Percentiles rank a stretch among this genome's conserved stretches.
phyloP scores from a whole-genome alignment of 148 eudicot genomes.

The Euryodendron excelsum region DNA sequence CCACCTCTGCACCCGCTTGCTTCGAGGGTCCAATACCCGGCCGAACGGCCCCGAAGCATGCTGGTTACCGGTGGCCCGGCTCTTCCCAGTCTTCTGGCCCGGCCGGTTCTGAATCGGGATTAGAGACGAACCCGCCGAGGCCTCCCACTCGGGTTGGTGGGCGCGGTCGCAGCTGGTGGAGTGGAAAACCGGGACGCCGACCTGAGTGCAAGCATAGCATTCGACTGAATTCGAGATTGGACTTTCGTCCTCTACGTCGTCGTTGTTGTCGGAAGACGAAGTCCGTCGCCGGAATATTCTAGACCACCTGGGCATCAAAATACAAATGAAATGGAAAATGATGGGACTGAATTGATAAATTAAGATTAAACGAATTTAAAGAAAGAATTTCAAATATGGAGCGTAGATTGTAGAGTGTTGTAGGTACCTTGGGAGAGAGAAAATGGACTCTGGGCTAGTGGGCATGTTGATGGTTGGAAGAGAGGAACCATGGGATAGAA shows the following conservation, averaged over 20 bases:
- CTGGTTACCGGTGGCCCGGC: not conserved
- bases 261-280: constrained; percentile 19
- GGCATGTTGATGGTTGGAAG: constrained; percentile 38
- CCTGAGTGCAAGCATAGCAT: constrained; percentile 92
- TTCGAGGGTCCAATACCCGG: constrained; percentile 67
- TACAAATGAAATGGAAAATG: not conserved
- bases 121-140: constrained; percentile 79
- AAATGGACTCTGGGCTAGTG: constrained; percentile 25
- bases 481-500: constrained; percentile 36
- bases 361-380: not conserved
- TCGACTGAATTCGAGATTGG: constrained; percentile 38
- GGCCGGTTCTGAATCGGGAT: constrained; percentile 43
- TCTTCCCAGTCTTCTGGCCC: not conserved
- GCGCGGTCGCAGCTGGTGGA: constrained; percentile 89
- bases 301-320: constrained; percentile 28
- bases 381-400: not conserved
- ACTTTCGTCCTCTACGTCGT: constrained; percentile 24
- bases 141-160: constrained; percentile 82
- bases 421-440: constrained; percentile 34
- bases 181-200: constrained; percentile 84
- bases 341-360: not conserved
- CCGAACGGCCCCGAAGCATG: constrained; percentile 29
- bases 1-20: constrained; percentile 64
- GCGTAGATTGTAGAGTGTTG: not conserved
- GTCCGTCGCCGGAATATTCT: constrained; percentile 26